phyloP scores from a whole-genome alignment of 169 alveolate genomes.

The Cryptosporidium felis region DNA sequence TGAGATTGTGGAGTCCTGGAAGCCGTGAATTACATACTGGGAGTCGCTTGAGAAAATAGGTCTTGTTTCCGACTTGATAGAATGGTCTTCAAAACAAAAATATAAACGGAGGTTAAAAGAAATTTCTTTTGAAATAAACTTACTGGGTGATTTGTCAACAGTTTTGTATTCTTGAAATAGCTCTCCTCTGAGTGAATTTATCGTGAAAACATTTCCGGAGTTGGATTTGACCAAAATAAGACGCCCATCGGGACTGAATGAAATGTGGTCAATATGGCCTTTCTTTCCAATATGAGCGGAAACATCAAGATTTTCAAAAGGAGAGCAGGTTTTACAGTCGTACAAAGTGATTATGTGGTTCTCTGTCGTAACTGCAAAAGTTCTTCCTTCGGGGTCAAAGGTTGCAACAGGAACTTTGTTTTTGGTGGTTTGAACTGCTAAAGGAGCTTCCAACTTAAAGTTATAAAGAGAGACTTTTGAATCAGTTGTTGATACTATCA shows the following conservation, averaged over 20 bases:
- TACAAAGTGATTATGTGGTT: conserved; percentile 38
- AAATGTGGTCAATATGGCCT: conserved; percentile 17
- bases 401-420: conserved; percentile 27
- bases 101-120: not conserved
- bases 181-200: conserved; percentile 59
- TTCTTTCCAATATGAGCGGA: conserved; percentile 5
- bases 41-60: conserved; percentile 69
- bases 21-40: conserved; percentile 42
- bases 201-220: conserved; percentile 25
- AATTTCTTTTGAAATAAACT: conserved; percentile 5
- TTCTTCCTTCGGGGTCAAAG: conserved; percentile 64
- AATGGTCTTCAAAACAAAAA: not conserved
- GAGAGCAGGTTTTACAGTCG: conserved; percentile 53
- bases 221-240: conserved; percentile 28
- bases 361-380: conserved; percentile 56
- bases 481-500: conserved; percentile 20
- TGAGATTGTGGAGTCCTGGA: conserved; percentile 9
- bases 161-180: conserved; percentile 34
- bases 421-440: conserved; percentile 25
- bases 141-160: conserved; percentile 18
- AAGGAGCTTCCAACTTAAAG: conserved; percentile 37
- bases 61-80: conserved; percentile 1
- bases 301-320: conserved; percentile 34
- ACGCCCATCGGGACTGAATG: conserved; percentile 47
- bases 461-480: conserved; percentile 41